A percentile compares a stretch with the other conserved stretches of the same genome.
Evolutionary conservation across 2,329 filamentous ascomycete genomes (phyloP).

Genomic region (Xylariaceae sp.): DNA sequence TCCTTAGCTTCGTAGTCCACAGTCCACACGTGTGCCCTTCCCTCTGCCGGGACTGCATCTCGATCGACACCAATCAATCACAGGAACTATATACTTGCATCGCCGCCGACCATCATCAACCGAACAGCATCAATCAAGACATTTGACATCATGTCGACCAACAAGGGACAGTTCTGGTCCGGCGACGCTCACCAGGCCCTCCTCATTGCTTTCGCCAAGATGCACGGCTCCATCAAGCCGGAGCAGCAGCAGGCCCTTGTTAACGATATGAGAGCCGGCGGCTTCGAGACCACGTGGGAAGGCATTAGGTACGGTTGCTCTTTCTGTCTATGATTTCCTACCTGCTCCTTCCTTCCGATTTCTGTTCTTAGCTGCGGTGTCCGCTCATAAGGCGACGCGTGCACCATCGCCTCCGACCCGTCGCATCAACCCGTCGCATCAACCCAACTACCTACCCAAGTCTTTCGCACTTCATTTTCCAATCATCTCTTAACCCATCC

Average conservation of each 20-base stretch:
- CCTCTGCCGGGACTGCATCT: not conserved
- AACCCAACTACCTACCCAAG: not conserved
- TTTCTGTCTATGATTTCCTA: conserved; percentile 6
- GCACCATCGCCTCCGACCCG: not conserved
- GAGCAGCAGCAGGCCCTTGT: conserved; percentile 14
- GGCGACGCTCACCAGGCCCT: conserved; percentile 10
- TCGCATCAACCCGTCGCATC: not conserved
- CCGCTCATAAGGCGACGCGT: not conserved
- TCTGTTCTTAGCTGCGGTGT: not conserved
- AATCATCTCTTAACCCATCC: no score
- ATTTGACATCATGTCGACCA: conserved; percentile 3
- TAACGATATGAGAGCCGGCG: conserved; percentile 11
- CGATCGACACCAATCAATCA: not conserved
- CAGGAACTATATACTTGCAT: not conserved
- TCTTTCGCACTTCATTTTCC: not conserved
- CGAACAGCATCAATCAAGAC: not conserved
- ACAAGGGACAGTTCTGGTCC: conserved; percentile 4
- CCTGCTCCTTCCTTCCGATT: not conserved
- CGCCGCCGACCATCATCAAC: not conserved
- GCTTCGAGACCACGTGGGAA: conserved; percentile 17
- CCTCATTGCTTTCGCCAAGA: not conserved
- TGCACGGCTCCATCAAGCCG: conserved; percentile 7
- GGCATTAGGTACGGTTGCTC: conserved; percentile 16
- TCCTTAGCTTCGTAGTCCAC: not conserved
- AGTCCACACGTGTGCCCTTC: not conserved